Conservation (phyloP, 306 rosid species). For the Sechiopsis laciniata region DNA sequence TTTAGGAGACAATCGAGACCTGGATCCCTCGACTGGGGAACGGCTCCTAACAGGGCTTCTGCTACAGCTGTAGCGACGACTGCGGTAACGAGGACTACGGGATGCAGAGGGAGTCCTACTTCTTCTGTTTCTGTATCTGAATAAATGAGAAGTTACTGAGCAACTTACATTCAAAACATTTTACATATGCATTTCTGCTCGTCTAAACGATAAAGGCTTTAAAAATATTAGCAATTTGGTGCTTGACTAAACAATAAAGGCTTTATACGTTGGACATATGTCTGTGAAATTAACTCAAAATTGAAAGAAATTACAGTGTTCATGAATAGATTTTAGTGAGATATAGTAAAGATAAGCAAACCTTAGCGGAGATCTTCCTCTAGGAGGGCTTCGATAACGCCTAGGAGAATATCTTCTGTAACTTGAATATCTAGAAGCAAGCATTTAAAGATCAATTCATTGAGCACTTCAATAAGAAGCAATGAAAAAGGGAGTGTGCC, state of each 20-base stretch:
- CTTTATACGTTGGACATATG: neutral
- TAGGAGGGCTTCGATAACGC: constrained; percentile 83
- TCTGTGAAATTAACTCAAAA: neutral
- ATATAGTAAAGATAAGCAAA: constrained; percentile 22
- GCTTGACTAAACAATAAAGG: neutral
- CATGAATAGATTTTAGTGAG: neutral
- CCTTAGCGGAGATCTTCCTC: constrained; percentile 85
- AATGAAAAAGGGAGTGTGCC: neutral
- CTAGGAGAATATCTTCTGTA: constrained; percentile 88
- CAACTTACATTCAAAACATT: neutral
- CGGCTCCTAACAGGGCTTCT: constrained; percentile 49
- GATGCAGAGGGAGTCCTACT: constrained; percentile 77
- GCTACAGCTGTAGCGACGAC: constrained; percentile 44
- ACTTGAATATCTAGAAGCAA: constrained; percentile 50
- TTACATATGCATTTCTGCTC: neutral
- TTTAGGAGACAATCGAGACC: constrained; percentile 49
- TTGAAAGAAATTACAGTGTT: neutral
- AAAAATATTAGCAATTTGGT: no score
- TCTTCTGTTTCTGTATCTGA: constrained; percentile 78
- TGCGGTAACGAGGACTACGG: constrained; percentile 58
- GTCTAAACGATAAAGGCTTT: neutral
- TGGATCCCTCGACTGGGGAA: constrained; percentile 47
- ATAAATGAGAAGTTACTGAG: neutral
- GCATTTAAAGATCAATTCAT: constrained; percentile 1
- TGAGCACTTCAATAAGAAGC: neutral